Evolutionary conservation across 306 rosid genomes (phyloP).

Genomic region (Crataegus laevigata): DNA sequence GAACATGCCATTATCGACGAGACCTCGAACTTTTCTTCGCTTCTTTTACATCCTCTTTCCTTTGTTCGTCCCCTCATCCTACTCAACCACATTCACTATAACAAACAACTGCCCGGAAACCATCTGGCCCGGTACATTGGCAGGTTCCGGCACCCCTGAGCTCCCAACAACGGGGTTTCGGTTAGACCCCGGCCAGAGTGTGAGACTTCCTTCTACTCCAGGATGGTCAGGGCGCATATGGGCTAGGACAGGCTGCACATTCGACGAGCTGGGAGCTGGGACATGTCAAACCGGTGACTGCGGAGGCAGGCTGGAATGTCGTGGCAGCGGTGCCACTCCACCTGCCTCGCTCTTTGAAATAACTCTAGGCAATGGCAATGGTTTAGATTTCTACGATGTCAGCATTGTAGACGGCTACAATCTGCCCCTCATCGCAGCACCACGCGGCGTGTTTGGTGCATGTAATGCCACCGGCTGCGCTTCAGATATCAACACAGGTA

Average conservation of each 20-base stretch:
- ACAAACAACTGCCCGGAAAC: conserved; percentile 66
- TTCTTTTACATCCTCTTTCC: conserved; percentile 10
- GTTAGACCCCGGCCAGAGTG: conserved; percentile 41
- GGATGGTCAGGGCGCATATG: conserved; percentile 94
- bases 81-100: conserved; percentile 46
- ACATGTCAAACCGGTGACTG: conserved; percentile 81
- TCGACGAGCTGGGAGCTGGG: conserved; percentile 62
- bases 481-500: conserved; percentile 62
- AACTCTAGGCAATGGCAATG: conserved; percentile 60
- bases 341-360: conserved; percentile 86
- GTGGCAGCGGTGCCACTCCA: conserved; percentile 74
- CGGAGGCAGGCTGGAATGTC: conserved; percentile 77
- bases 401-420: conserved; percentile 88
- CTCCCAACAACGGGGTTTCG: conserved; percentile 59
- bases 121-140: conserved; percentile 82
- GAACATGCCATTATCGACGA: conserved; percentile 18
- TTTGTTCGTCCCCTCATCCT: conserved; percentile 21
- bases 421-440: conserved; percentile 61
- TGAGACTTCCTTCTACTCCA: conserved; percentile 37
- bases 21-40: conserved; percentile 16
- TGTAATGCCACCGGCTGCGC: conserved; percentile 88
- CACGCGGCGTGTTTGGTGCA: conserved; percentile 41
- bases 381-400: conserved; percentile 65
- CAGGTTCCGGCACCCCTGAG: conserved; percentile 54
- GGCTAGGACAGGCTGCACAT: conserved; percentile 90